These are phyloP conservation scores for Pyricularia grisea DNA, from an alignment of 2,329 filamentous ascomycete species.

Conservation along the genomic window DNA sequence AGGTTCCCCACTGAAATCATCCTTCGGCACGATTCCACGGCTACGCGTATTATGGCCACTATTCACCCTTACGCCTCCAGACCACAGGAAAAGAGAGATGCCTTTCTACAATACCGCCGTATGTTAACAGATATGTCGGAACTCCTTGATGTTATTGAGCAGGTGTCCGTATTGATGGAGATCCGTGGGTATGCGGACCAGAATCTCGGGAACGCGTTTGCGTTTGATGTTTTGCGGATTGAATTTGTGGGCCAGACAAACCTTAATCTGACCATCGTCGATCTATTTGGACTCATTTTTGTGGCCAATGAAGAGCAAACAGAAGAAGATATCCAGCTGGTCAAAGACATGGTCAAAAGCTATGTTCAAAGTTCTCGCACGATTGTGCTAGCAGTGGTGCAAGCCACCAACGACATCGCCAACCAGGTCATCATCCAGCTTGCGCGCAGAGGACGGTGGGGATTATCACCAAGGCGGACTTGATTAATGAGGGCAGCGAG, in stretches of 20 bases:
- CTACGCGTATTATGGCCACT: too few relatives aligned
- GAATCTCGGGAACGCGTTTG: constrained; percentile 27
- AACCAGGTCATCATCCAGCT: constrained; percentile 26
- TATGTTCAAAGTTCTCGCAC: constrained; percentile 36
- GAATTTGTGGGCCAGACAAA: constrained; percentile 36
- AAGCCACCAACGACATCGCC: constrained; percentile 24
- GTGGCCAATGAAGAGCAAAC: constrained; percentile 34
- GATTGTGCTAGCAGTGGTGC: constrained; percentile 35
- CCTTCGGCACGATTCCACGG: too few relatives aligned
- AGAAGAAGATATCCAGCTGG: too few relatives aligned
- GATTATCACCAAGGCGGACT: constrained; percentile 50
- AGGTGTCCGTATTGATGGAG: too few relatives aligned
- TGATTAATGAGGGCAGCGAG: constrained; percentile 28
- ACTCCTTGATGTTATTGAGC: too few relatives aligned
- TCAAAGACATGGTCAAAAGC: too few relatives aligned
- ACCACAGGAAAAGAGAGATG: too few relatives aligned
- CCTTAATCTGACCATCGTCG: constrained; percentile 47
- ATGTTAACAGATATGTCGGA: too few relatives aligned
- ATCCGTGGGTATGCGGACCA: constrained; percentile 26
- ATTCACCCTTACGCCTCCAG: too few relatives aligned
- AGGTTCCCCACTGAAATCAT: too few relatives aligned
- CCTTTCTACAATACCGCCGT: too few relatives aligned
- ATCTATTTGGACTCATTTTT: constrained; percentile 47
- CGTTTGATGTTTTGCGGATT: constrained; percentile 34
- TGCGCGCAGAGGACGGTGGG: constrained; percentile 30